phyloP scores from a whole-genome alignment of 2,329 filamentous ascomycete species.

The Remersonia thermophila region DNA sequence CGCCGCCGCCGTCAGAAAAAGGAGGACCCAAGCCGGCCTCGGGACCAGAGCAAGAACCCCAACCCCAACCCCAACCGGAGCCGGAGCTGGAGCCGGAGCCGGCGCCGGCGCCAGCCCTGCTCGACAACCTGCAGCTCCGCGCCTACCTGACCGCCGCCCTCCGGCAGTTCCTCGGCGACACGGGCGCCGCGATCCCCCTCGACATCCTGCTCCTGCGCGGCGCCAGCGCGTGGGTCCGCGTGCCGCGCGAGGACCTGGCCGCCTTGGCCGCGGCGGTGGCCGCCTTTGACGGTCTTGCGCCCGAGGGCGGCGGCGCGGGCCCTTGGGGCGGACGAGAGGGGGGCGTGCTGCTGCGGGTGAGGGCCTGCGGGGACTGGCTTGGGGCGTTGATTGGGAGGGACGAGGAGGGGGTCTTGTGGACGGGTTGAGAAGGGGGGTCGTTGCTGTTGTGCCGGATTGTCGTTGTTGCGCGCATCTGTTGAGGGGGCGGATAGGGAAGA shows the following conservation, averaged over 20 bases:
- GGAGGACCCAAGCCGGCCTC: no score
- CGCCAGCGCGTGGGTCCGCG: constrained; percentile 47
- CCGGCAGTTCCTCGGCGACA: constrained; percentile 56
- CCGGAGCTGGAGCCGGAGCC: not conserved
- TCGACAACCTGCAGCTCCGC: constrained; percentile 52
- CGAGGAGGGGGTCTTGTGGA: constrained; percentile 38
- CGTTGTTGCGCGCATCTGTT: not conserved
- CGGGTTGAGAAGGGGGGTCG: constrained; percentile 19
- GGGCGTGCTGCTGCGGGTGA: constrained; percentile 43
- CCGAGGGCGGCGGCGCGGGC: constrained; percentile 14
- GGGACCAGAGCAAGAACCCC: constrained; percentile 11
- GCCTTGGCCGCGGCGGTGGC: constrained; percentile 53
- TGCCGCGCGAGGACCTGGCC: constrained; percentile 48
- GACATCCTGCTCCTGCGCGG: not conserved
- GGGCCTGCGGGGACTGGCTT: constrained; percentile 51
- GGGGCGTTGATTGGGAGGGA: constrained; percentile 43
- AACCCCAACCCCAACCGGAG: constrained; percentile 9
- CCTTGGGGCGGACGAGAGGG: constrained; percentile 23
- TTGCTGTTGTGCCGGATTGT: not conserved
- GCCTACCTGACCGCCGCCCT: constrained; percentile 53
- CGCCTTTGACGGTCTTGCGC: constrained; percentile 35
- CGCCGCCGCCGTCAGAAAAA: no score
- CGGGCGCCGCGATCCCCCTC: constrained; percentile 48
- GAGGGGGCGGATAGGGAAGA: not conserved
- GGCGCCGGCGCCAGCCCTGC: constrained; percentile 6